Evolutionary conservation across 2,329 filamentous ascomycete genomes (phyloP).

Genomic region (Blastomyces emzantsi): DNA sequence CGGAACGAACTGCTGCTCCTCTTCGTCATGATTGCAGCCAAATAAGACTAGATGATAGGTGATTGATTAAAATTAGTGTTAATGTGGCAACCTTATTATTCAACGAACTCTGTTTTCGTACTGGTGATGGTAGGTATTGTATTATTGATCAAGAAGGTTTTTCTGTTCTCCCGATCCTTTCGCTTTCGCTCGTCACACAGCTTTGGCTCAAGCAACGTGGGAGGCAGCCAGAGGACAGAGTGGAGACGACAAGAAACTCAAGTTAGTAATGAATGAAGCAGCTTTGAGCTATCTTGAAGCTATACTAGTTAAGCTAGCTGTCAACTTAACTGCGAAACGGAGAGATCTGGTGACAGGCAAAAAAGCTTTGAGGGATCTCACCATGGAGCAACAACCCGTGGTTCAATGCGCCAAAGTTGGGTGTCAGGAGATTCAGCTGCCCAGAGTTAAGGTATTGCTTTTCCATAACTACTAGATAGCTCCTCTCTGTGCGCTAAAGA

Average conservation of each 20-base stretch:
- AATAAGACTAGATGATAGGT: not conserved
- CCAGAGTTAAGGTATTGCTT: no score
- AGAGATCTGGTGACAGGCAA: no score
- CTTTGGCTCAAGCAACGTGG: slow-evolving; percentile 1
- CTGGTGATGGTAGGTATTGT: not conserved
- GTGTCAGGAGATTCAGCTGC: no score
- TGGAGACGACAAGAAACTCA: not conserved
- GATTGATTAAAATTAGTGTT: not conserved
- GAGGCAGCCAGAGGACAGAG: not conserved
- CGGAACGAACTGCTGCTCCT: not conserved
- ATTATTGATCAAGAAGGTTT: not conserved
- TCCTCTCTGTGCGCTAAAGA: not conserved
- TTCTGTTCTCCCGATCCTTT: not conserved
- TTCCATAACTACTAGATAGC: no score
- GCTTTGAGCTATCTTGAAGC: not conserved
- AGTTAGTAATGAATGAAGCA: no score
- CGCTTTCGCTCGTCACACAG: not conserved
- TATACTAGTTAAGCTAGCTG: not conserved
- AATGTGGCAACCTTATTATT: not conserved
- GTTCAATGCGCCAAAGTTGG: no score
- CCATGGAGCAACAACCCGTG: no score
- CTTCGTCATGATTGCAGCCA: not conserved
- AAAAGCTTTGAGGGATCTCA: no score
- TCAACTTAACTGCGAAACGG: no score
- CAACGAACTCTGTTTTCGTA: not conserved